Evolutionary conservation across 2,329 filamentous ascomycete genomes (phyloP), one percentile per base, ranked within the genome.

Genomic region (Ceratocystis colombiana): DNA sequence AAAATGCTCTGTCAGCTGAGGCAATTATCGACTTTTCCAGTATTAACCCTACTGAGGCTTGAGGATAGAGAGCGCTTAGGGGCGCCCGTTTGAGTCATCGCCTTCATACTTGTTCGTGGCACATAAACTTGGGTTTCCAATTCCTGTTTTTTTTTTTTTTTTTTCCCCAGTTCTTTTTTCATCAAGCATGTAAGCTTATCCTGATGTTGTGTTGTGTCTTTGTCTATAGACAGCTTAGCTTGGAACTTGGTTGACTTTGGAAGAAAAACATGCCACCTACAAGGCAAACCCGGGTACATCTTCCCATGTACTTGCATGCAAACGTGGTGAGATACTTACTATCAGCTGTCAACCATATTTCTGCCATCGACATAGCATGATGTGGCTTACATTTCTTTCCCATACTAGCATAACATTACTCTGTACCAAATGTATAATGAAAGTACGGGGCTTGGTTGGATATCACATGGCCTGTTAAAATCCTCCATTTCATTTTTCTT

Each of bases 1-100:
- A 79, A 30, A 78, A 84, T 64, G 71, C 70, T 61, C 70, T 78
- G 63, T 71, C 74, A 30, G 68, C 68, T 45, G 64, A 66, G n/a
- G 76, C 74, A 46, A 72, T 79, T 67, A 67, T 69, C 63, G 74
- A 75, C 69, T 77, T 78, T 68, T 37, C 25, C 28, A 64, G 20
- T 2, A 41, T 70, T 10, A 57, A 65, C n/a, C 65, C 62, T 28
- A 17, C n/a, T 2, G 55, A 64, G 45, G 64, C 67, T 30, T 66
- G 53, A 59, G 15, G 62, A 15, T 5, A 37, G 12, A 48, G 28
- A 25, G 17, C 10, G 44, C n/a, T 20, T 2, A 1, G n/a, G 17
- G 7, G 15, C 5, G 1, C 3, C 25, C n/a, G 15, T 8, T 12
- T 25, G 61, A 30, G 25, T 22, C 20, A 25, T 48, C 10, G 30